Conservation (phyloP, 2,329 filamentous ascomycete genomes). For the Davidsoniella australis region DNA sequence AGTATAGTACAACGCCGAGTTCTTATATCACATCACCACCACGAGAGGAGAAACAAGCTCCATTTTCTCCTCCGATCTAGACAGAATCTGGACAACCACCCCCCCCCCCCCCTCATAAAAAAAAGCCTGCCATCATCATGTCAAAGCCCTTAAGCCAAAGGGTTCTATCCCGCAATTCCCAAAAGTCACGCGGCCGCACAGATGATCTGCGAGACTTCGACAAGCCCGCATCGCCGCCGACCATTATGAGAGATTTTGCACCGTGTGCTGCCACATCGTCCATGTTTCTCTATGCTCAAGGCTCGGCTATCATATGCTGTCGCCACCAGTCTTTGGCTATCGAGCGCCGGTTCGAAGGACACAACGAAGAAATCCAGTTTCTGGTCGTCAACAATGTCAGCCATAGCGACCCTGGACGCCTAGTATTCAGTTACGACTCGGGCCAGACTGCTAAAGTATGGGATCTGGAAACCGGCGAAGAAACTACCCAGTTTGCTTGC, state of each 20-base stretch:
- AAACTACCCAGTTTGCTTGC: conserved; percentile 80
- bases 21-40: not conserved
- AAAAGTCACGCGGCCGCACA: conserved; percentile 8
- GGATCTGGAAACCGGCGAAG: conserved; percentile 84
- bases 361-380: conserved; percentile 67
- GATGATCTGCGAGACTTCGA: conserved; percentile 11
- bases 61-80: too few relatives aligned
- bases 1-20: not conserved
- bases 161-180: conserved; percentile 6
- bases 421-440: conserved; percentile 85
- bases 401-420: conserved; percentile 63
- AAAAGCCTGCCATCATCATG: not conserved
- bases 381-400: conserved; percentile 84
- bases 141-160: conserved; percentile 8
- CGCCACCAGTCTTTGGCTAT: conserved; percentile 87
- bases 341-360: conserved; percentile 69
- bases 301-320: conserved; percentile 65
- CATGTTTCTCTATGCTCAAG: conserved; percentile 77
- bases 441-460: conserved; percentile 89
- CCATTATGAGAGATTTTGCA: conserved; percentile 46
- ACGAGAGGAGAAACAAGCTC: not conserved
- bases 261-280: conserved; percentile 82
- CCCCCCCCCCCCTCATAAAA: too few relatives aligned
- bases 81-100: not conserved
- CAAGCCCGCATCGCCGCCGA: conserved; percentile 2